Base-by-base conservation (phyloP, 148 eudicot species). In the Silene conica region DNA sequence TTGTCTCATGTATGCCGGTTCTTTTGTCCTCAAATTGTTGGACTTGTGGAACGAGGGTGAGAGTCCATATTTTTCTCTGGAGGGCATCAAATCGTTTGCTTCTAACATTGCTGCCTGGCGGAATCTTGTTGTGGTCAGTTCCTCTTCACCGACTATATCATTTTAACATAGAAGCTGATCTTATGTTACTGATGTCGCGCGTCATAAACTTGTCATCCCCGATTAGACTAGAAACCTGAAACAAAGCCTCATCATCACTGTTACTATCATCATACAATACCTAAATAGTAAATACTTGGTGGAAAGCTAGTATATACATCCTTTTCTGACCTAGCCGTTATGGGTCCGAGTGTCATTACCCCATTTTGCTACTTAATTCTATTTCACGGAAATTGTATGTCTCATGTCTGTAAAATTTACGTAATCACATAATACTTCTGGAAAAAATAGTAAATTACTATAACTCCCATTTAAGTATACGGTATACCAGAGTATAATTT, bases 81-180 rank as follows among this genome's bases (percentile, higher is more conserved):
- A 48, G 72, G 58, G 78, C 82, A 34, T 83, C 28, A 66, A 76
- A 60, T 85, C 89, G 38, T 22, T 79, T 67, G 78, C 79, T 76
- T 79, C 82, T 45, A 76, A 83, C 75, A 76, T 95, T 64, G 50
- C 82, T 56, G 83, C 90, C n/a, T 95, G 98, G 98, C 93, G 97
- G 72, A 90, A 86, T 79, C 91, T 79, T 77, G 71, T 95, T 73
- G 98, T 95, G 96, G 98, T 92, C 50, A 82, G 92, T 88, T 79
- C 52, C 69, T 67, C 28, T 61, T 62, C 34, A 19, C 31, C n/a
- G 16, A 0, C 41, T 46, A n/a, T 45, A 1, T 15, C 23, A n/a
- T 64, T 48, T 23, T 5, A 34, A 25, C 16, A 5, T 20, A 13
- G 9, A 9, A 25, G 18, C 22, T 20, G 59, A 25, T 62, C 16